Conservation (phyloP, 257 asterid species). For the Nicotiana paniculata region DNA sequence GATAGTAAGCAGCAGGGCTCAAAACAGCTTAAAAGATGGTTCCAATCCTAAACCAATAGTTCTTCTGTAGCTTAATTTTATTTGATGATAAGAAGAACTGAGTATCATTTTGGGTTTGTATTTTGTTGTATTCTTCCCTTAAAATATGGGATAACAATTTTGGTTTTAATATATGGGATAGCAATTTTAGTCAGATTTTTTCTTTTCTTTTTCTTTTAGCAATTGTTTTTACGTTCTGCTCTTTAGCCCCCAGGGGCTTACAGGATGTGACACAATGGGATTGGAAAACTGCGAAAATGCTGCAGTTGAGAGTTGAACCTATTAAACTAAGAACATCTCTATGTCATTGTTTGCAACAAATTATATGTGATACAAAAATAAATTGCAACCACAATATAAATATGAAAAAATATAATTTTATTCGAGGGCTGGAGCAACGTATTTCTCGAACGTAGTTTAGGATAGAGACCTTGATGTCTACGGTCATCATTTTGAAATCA, state of each 20-base stretch:
- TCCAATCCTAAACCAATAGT: slow-evolving; percentile 38
- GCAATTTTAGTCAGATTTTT: not conserved
- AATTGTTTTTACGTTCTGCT: not conserved
- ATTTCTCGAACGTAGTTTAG: too few relatives aligned
- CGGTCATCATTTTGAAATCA: too few relatives aligned
- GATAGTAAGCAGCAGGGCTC: slow-evolving; percentile 47
- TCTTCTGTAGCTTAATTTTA: not conserved
- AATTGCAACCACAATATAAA: too few relatives aligned
- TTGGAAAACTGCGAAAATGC: not conserved
- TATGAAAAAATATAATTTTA: too few relatives aligned
- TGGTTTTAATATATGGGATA: not conserved
- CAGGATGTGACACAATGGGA: not conserved
- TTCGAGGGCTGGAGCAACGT: too few relatives aligned
- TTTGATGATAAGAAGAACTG: not conserved
- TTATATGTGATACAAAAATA: too few relatives aligned
- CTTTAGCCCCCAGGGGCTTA: too few relatives aligned
- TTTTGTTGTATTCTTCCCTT: not conserved
- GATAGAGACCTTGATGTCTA: too few relatives aligned
- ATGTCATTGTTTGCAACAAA: too few relatives aligned
- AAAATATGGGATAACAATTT: not conserved
- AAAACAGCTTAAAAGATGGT: slow-evolving; percentile 80
- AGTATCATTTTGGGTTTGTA: not conserved
- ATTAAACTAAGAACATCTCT: too few relatives aligned
- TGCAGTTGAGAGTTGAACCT: not conserved
- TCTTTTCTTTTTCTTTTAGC: not conserved